Base-by-base conservation (phyloP, 208 protist genomes). In the Crithidia acanthocephali region DNA sequence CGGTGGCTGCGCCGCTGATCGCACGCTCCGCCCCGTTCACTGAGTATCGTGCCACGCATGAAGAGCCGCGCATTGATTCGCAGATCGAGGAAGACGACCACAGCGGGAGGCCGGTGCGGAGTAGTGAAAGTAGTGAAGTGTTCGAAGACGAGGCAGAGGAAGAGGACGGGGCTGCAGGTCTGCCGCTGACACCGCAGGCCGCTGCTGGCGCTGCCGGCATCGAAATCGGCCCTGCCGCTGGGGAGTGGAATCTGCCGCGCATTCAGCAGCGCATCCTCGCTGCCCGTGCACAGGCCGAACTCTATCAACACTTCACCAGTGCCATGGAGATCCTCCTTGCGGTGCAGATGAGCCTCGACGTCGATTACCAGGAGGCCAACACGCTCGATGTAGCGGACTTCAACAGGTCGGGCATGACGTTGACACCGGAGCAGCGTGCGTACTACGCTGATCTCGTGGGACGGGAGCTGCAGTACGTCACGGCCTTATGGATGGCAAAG, bases 321-420 rank as follows among this genome's bases (percentile, higher is more conserved):
- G 78, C 78, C 2, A 53, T 80, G 42, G 78, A 80, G 56, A 59
- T 76, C 16, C 28, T 83, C 30, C 44, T 79, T 2, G 42, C 65
- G 9, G 73, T 79, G 10, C 78, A 83, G 47, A 76, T 82, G 72
- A 77, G 68, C 33, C 53, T 82, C 6, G 72, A 82, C 28, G 48
- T 40, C 44, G 68, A 76, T 62, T 74, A 74, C 42, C 60, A 67
- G 27, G 67, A 61, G 22, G 66, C 66, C 20, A 57, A 16, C 15
- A 35, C 9, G 28, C 25, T 20, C 3, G 52, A 45, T 3, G 33
- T 32, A 18, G 10, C 27, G n/a, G 27, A 44, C 28, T 18, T 16
- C n/a, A 20, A 18, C 23, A 16, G 27, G 6, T 35, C 61, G 11
- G 50, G 16, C 48, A 57, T 65, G 56, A 23, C 7, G 15, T 61